These are phyloP conservation scores for Nemania sp. DNA, from an alignment of 2,329 filamentous ascomycete species.

Conservation along the genomic window DNA sequence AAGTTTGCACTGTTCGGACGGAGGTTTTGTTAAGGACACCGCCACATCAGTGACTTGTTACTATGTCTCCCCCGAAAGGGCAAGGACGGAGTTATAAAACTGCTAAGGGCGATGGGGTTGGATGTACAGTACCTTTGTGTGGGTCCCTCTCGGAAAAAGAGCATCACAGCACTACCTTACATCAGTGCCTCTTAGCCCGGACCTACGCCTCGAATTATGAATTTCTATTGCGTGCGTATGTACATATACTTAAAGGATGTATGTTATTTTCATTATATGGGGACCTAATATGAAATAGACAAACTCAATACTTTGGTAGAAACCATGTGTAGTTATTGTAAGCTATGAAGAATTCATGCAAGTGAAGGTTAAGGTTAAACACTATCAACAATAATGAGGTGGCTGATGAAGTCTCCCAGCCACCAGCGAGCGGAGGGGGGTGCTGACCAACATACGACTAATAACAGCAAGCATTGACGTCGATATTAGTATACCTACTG, in stretches of 20 bases:
- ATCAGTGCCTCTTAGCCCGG: not conserved
- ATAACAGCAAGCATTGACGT: slow-evolving; percentile 34
- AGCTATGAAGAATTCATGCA: not conserved
- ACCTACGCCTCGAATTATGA: too few relatives aligned
- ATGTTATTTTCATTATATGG: too few relatives aligned
- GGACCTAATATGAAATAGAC: too few relatives aligned
- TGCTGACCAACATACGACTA: slow-evolving; percentile 42
- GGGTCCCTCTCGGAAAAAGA: slow-evolving; percentile 12
- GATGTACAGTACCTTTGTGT: slow-evolving; percentile 8
- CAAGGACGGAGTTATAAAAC: not conserved
- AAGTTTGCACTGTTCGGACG: not conserved
- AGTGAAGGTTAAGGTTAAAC: not conserved
- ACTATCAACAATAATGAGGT: slow-evolving; percentile 31
- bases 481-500: slow-evolving; percentile 35
- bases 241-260: too few relatives aligned
- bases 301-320: too few relatives aligned
- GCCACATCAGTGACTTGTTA: slow-evolving; percentile 1
- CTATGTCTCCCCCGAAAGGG: slow-evolving; percentile 8
- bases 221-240: too few relatives aligned
- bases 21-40: not conserved
- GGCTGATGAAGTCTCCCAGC: slow-evolving; percentile 38
- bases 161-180: slow-evolving; percentile 21
- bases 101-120: slow-evolving; percentile 23
- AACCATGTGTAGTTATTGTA: too few relatives aligned
- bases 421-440: slow-evolving; percentile 29